Evolutionary conservation across 306 rosid species (phyloP), one percentile per base, ranked within the genome.

Genomic region (Aeschynomene evenia): DNA sequence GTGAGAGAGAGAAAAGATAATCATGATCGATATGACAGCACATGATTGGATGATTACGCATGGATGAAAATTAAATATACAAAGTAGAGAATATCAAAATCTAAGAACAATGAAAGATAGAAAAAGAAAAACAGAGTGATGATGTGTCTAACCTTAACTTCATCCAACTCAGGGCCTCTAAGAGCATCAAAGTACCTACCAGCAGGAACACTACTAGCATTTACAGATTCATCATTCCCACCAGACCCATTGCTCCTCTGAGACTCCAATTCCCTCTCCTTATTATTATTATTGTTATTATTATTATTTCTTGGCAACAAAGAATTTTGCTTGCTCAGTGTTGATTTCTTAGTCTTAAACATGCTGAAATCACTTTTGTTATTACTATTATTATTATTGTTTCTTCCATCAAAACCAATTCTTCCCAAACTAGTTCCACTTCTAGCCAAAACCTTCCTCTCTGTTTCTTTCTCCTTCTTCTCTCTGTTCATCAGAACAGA

Each of bases 101-200:
- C n/a, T n/a, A n/a, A n/a, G n/a, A n/a, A n/a, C n/a, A n/a, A n/a
- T n/a, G n/a, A n/a, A n/a, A n/a, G n/a, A n/a, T n/a, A n/a, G n/a
- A n/a, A n/a, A n/a, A n/a, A n/a, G n/a, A n/a, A n/a, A n/a, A n/a
- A 49, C 9, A 40, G 23, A 26, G 14, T 37, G 40, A n/a, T n/a
- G n/a, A n/a, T n/a, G 14, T 36, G 3, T 39, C 19, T 4, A 16
- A 91, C 97, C 96, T 85, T 91, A 82, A 91, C 90, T 89, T 89
- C 77, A 28, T 91, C 96, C n/a, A 91, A 82, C 67, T 89, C 98
- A 48, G 98, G 94, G 31, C 98, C 98, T 73, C 81, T 87, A 42
- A 91, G 96, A 31, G 98, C 98, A 55, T 91, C 96, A n/a, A 80
- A 87, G 74, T 87, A 87, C 77, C 96, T 89, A 19, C 90, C 94